Percentiles rank a stretch among this genome's conserved stretches.
Conservation (phyloP, 192 early-diverging fungal genomes). For the Gryganskiella cystojenkinii region DNA sequence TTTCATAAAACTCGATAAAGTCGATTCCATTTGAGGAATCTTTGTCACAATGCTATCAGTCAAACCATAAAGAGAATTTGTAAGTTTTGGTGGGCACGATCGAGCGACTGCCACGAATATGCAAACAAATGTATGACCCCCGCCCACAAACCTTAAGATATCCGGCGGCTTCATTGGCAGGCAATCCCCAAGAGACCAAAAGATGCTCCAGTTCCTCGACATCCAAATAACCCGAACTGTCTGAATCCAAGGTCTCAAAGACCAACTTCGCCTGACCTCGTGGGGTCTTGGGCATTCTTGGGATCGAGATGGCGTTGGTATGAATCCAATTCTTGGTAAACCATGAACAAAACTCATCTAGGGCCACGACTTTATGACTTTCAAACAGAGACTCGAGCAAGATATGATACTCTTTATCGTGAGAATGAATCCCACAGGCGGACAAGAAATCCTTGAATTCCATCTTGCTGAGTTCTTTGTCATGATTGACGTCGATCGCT, state of each 20-base stretch:
- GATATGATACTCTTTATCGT: conserved; percentile 21
- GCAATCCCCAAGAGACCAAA: conserved; percentile 40
- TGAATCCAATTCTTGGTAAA: conserved; percentile 53
- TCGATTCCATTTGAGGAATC: conserved; percentile 14
- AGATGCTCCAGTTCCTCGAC: conserved; percentile 27
- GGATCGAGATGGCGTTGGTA: conserved; percentile 21
- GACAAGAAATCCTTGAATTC: conserved; percentile 38
- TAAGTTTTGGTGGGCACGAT: no score
- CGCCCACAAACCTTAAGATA: conserved; percentile 48
- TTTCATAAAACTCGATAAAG: conserved; percentile 38
- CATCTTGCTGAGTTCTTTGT: conserved; percentile 10
- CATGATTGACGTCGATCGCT: conserved; percentile 33
- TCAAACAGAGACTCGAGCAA: conserved; percentile 27
- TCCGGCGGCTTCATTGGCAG: conserved; percentile 17
- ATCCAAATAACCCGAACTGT: conserved; percentile 33
- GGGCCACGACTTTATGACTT: background rate
- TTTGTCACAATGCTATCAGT: conserved; percentile 22
- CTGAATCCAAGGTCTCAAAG: conserved; percentile 39
- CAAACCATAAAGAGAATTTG: no score
- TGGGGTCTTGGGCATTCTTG: conserved; percentile 30
- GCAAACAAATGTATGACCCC: no score
- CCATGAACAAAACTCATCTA: conserved; percentile 41
- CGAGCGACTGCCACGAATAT: no score
- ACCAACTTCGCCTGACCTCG: conserved; percentile 46
- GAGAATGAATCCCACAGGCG: conserved; percentile 19